phyloP scores from a whole-genome alignment of 169 alveolate species.

The Pseudocohnilembus persalinus region DNA sequence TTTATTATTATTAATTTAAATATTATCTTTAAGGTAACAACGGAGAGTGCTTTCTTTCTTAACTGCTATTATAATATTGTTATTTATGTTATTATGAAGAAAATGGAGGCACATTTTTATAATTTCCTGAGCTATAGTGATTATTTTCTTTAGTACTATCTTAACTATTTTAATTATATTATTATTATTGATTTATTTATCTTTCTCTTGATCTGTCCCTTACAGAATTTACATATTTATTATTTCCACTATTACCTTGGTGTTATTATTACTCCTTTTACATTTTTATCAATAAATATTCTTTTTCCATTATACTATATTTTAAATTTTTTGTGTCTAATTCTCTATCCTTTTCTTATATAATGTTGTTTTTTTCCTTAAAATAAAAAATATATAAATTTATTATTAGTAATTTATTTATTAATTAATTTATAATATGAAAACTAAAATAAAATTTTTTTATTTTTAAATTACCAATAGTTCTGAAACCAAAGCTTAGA shows the following conservation, averaged over 20 bases:
- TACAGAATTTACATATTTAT: no score
- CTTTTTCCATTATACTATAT: neutral
- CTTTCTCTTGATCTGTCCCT: neutral
- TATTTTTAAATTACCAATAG: neutral
- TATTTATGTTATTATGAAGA: no score
- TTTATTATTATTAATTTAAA: no score
- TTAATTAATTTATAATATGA: no score
- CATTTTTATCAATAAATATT: neutral
- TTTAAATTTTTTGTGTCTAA: neutral
- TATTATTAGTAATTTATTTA: no score
- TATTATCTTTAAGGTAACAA: no score
- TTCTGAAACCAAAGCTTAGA: neutral
- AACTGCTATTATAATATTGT: no score
- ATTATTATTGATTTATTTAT: no score
- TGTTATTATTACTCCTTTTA: neutral
- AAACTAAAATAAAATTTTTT: neutral
- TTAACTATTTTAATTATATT: neutral
- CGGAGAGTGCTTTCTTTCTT: no score
- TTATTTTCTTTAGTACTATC: neutral
- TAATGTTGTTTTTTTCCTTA: neutral
- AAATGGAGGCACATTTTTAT: no score
- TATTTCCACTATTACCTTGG: neutral
- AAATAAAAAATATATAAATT: no score
- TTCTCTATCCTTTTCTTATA: neutral
- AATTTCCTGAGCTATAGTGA: no score